Percentiles rank a stretch among this genome's conserved stretches.
phyloP scores from a whole-genome alignment of 140 eudicot genomes.

The Bidens hawaiensis region DNA sequence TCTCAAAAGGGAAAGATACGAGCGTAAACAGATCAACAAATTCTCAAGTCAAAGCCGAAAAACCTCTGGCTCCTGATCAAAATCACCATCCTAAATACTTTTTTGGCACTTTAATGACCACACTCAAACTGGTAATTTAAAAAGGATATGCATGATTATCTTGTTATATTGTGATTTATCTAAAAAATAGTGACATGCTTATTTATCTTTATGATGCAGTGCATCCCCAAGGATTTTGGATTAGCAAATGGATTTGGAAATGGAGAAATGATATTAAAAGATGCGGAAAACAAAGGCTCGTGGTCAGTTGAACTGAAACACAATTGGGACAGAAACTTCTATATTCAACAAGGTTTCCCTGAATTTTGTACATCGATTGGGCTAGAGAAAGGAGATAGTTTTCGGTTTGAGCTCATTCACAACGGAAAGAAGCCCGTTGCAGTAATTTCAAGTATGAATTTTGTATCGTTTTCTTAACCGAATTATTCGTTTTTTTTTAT shows the following conservation, averaged over 20 bases:
- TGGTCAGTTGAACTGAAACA: conserved; percentile 9
- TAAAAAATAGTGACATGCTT: not conserved
- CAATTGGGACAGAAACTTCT: not conserved
- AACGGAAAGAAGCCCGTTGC: conserved; percentile 14
- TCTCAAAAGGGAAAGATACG: not conserved
- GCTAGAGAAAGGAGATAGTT: conserved; percentile 6
- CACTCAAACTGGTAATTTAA: not conserved
- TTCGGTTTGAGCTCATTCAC: conserved; percentile 17
- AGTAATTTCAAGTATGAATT: conserved; percentile 13
- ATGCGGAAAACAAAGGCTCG: not conserved
- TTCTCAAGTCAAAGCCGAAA: too few species aligned
- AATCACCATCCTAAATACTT: conserved; percentile 1
- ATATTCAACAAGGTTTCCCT: not conserved
- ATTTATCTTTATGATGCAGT: not conserved
- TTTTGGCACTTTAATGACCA: not conserved
- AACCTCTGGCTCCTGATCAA: not conserved
- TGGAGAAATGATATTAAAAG: conserved; percentile 14
- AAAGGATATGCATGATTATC: not conserved
- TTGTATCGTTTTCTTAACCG: not conserved
- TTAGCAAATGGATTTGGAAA: conserved; percentile 3
- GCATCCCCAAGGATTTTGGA: conserved; percentile 12
- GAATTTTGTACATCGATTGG: conserved; percentile 8
- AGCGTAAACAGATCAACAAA: not conserved
- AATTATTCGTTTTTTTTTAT: not conserved
- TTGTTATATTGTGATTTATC: not conserved